Evolutionary conservation across 768 basidiomycete species (phyloP), one percentile per base, ranked within the genome.

Genomic region (Boletus bicolor): DNA sequence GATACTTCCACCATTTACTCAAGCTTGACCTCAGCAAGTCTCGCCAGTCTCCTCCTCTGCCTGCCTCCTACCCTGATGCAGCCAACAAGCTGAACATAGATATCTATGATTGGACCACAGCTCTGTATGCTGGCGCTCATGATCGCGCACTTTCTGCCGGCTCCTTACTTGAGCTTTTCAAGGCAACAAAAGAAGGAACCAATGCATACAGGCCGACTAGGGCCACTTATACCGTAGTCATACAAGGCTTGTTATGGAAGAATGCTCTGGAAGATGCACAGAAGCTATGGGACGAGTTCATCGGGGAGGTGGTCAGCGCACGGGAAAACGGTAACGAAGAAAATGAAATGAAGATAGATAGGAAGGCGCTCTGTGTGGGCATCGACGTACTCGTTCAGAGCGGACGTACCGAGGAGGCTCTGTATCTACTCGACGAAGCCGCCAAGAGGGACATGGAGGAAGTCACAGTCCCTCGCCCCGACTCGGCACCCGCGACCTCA

Each of bases 221-320:
- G 12, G 77, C 72, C 0, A 77, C 83, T 0, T 79, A 84, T 61
- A 84, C 82, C 19, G 69, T 82, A 30, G 68, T 84, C 54, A 75
- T 88, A 39, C 77, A 77, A 32, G 84, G 80, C 1, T 69, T 87
- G 8, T 59, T 85, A 12, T 68, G 71, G 11, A 79, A 80, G 45
- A 59, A 70, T 28, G 74, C 76, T 14, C 69, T 67, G 51, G 47
- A 64, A 7, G 64, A 72, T 2, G 84, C 86, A 0, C 63, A 75
- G 37, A 59, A 60, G 2, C 68, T 76, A 26, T 84, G 81, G 81
- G 64, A 72, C 28, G 68, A 72, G 45, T 73, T 83, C 10, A 39
- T 67, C 15, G 19, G 34, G 1, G 54, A 61, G 17, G 64, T 64
- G 3, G 61, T 54, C 28, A 21, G 11, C 4, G 54, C 57, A 17